Conservation (phyloP, 1,284 basidiomycete species). For the Cutaneotrichosporon dermatis region DNA sequence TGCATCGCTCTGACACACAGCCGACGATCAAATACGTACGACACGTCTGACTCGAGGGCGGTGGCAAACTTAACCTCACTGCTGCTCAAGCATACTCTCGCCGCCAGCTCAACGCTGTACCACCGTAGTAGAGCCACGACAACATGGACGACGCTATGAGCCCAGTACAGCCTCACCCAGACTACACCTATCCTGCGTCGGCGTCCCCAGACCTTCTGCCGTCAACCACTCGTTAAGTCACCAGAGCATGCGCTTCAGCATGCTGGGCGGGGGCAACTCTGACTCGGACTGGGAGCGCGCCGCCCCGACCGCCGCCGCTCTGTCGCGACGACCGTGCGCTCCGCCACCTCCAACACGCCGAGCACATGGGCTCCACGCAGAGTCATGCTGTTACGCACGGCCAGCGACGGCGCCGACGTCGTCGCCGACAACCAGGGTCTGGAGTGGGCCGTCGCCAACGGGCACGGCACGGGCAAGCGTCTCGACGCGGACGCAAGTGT, state of each 20-base stretch:
- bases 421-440: slow-evolving; percentile 26
- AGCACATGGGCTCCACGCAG: background rate
- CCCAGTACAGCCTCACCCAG: background rate
- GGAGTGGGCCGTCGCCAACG: slow-evolving; percentile 40
- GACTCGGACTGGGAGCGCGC: background rate
- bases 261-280: background rate
- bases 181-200: slow-evolving; percentile 7
- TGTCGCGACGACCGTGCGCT: background rate
- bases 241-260: background rate
- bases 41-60: slow-evolving; percentile 42
- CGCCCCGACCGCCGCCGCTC: background rate
- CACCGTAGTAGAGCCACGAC: slow-evolving; percentile 31
- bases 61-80: slow-evolving; percentile 1
- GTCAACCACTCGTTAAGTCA: background rate
- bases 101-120: no score
- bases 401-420: slow-evolving; percentile 42
- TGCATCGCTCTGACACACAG: slow-evolving; percentile 5
- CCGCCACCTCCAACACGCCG: background rate
- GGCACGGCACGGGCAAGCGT: slow-evolving; percentile 34
- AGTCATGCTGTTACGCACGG: slow-evolving; percentile 26
- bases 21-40: slow-evolving; percentile 15
- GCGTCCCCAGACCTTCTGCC: background rate
- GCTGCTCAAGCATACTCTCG: background rate
- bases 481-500: slow-evolving; percentile 5
- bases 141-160: slow-evolving; percentile 2